These are phyloP conservation scores for Myxozyma mucilagina DNA, from an alignment of 805 yeast species.

Conservation along the genomic window DNA sequence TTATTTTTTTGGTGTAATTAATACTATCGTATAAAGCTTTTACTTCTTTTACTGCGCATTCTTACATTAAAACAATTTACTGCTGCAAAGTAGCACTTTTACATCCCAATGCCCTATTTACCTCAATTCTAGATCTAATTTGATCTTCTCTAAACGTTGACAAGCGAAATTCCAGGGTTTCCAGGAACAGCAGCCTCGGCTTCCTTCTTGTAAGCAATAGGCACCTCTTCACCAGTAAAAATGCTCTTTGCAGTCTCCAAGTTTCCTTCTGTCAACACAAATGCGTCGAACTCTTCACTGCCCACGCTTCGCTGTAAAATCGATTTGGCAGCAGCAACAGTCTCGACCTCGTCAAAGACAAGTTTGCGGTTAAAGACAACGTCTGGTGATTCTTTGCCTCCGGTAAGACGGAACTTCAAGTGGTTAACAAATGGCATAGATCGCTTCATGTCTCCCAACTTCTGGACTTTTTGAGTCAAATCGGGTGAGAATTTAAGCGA, in stretches of 20 bases:
- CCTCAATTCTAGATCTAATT: neutral
- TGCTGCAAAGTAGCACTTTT: too few relatives aligned
- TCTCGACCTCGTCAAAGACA: constrained; percentile 70
- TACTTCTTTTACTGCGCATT: too few relatives aligned
- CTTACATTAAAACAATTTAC: too few relatives aligned
- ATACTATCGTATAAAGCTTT: neutral
- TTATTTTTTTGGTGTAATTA: neutral
- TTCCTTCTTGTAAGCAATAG: constrained; percentile 59
- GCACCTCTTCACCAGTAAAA: constrained; percentile 67
- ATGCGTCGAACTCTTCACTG: constrained; percentile 40
- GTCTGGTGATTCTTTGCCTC: constrained; percentile 60
- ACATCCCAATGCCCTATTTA: too few relatives aligned
- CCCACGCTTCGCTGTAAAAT: constrained; percentile 28
- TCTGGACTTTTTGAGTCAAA: constrained; percentile 43
- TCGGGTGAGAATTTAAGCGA: constrained; percentile 42
- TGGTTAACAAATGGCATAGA: constrained; percentile 96
- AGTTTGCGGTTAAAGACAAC: constrained; percentile 88
- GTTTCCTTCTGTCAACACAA: constrained; percentile 65
- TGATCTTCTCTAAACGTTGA: constrained; percentile 50
- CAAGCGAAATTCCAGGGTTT: constrained; percentile 79
- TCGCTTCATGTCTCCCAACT: constrained; percentile 78
- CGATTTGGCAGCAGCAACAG: constrained; percentile 44
- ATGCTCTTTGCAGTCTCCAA: constrained; percentile 59
- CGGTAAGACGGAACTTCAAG: constrained; percentile 74
- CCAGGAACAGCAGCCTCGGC: constrained; percentile 90